A percentile compares a stretch with the other conserved stretches of the same genome.
phyloP scores from a whole-genome alignment of 306 rosid genomes.

The Prinsepia uniflora region DNA sequence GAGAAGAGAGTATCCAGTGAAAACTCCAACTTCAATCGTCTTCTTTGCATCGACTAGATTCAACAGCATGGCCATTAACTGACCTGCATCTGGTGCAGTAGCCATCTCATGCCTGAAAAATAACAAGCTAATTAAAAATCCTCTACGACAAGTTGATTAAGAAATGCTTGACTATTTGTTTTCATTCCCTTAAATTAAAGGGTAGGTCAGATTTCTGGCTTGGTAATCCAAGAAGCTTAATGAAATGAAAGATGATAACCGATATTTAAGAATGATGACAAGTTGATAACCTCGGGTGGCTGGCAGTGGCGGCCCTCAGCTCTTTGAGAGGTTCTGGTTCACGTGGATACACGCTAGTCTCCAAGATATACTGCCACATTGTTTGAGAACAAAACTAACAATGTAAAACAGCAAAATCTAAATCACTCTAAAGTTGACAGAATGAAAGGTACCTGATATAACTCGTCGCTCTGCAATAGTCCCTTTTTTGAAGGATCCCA shows the following conservation, averaged over 20 bases:
- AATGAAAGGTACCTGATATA: slow-evolving; percentile 16
- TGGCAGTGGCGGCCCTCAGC: slow-evolving; percentile 34
- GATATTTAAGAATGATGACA: background rate
- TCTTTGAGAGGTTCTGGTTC: slow-evolving; percentile 52
- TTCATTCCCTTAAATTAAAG: background rate
- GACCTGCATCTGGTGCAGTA: slow-evolving; percentile 48
- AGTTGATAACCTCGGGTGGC: slow-evolving; percentile 1
- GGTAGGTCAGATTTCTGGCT: background rate
- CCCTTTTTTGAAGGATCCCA: background rate
- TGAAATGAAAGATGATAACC: background rate
- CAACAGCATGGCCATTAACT: slow-evolving; percentile 42
- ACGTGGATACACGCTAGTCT: slow-evolving; percentile 60
- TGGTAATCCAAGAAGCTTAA: background rate
- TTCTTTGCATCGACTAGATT: slow-evolving; percentile 45
- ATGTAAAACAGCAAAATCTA: too few relatives aligned
- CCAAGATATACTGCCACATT: slow-evolving; percentile 47
- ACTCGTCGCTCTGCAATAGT: slow-evolving; percentile 40
- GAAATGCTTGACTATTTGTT: background rate
- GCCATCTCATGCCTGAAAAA: slow-evolving; percentile 37
- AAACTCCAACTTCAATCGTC: slow-evolving; percentile 58
- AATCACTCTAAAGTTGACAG: background rate
- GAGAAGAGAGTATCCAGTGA: slow-evolving; percentile 66
- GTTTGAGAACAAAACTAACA: background rate
- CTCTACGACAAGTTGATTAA: background rate
- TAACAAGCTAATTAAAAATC: background rate